A percentile compares a stretch with the other conserved stretches of the same genome.
Evolutionary conservation across 2,329 filamentous ascomycete genomes (phyloP).

Genomic region (Paecilomyces dactylethromorphus): DNA sequence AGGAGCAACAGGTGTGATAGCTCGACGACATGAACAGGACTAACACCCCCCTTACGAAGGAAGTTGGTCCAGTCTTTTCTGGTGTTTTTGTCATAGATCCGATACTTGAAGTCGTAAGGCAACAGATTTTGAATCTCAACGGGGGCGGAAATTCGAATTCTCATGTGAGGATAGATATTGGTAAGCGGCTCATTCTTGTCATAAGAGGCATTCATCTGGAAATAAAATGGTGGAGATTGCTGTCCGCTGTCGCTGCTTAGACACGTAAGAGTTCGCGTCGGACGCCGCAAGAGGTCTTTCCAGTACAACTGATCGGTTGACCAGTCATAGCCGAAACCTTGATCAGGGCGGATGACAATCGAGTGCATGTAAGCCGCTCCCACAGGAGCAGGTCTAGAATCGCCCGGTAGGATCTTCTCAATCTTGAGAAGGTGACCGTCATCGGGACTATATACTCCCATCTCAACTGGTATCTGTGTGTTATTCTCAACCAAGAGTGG

Average conservation of each 20-base stretch:
- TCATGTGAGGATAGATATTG: conserved; percentile 89
- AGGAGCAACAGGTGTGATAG: conserved; percentile 86
- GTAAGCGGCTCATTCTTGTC: conserved; percentile 78
- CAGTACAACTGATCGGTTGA: conserved; percentile 85
- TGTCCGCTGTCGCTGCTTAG: conserved; percentile 79
- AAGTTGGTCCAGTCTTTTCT: conserved; percentile 99
- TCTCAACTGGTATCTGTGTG: conserved; percentile 89
- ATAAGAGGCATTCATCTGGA: conserved; percentile 84
- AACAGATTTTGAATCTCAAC: conserved; percentile 91
- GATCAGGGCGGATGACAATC: conserved; percentile 80
- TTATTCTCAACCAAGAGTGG: conserved; percentile 91
- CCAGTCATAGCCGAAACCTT: conserved; percentile 95
- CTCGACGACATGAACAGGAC: conserved; percentile 94
- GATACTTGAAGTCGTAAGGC: conserved; percentile 98
- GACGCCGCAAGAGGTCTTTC: conserved; percentile 79
- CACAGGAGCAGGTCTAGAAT: conserved; percentile 81
- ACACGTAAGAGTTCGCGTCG: conserved; percentile 82
- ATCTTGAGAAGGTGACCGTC: conserved; percentile 92
- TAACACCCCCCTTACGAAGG: conserved; percentile 89
- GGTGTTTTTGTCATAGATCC: conserved; percentile 97
- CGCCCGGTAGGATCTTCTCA: conserved; percentile 91
- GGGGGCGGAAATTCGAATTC: conserved; percentile 81
- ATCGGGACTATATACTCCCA: conserved; percentile 81
- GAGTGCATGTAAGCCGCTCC: conserved; percentile 88
- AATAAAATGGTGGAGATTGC: conserved; percentile 77